Base-by-base conservation (phyloP, 768 basidiomycete genomes). In the Pulveroboletus sp. region DNA sequence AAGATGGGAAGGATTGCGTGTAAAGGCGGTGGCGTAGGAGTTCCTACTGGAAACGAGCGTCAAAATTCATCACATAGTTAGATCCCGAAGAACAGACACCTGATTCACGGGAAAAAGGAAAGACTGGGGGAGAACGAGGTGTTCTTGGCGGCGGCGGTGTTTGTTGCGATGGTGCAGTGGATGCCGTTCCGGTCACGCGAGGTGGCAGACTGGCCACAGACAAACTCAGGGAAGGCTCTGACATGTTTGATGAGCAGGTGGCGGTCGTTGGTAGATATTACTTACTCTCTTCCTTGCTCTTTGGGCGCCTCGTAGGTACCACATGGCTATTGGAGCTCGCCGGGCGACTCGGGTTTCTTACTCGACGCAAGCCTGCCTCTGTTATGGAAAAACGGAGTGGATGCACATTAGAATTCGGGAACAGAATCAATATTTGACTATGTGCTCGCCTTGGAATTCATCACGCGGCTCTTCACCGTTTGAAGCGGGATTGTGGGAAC, bases 1-100 rank as follows among this genome's bases (percentile, higher is more conserved):
- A 94, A 72, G 12, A 74, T 64, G 4, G 75, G 69, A 11, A 87
- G 62, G 17, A 87, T 66, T 12, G 74, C 72, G 32, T 66, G 69
- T 11, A 84, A 53, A 2, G 80, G 66, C 8, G 75, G 67, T 4
- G 51, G 48, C 10, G 64, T 60, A 2, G 21, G 33, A n/a, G 49
- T 20, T 43, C 44, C 50, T 58, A 49, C 5, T 32, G 13, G 38
- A 36, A 36, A 20, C 2, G 8, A 31, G 17, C 16, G 8, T 36
- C 13, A 31, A 25, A 29, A n/a, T n/a, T 4, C 1, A n/a, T n/a
- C n/a, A n/a, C 17, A 14, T 17, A 10, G 29, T 20, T 1, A 35
- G 8, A 17, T 9, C 2, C 16, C 8, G 19, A 29, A 7, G 10
- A 12, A 21, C 1, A 39, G 25, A 16, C 38, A 62, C 61, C 49